Evolutionary conservation across 2,329 filamentous ascomycete genomes (phyloP).

Genomic region (Botrytis fabae): DNA sequence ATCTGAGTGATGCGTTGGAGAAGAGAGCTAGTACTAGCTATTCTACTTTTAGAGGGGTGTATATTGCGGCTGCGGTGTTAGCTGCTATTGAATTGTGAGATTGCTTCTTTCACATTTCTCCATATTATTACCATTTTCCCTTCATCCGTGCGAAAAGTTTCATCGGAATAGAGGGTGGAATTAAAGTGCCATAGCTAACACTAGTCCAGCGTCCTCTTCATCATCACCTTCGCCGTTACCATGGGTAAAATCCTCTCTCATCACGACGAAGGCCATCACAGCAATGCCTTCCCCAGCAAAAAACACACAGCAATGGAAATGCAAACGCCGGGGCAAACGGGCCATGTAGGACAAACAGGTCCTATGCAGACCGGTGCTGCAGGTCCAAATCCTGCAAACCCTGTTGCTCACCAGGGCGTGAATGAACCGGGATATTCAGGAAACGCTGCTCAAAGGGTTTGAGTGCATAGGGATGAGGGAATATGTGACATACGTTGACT

Average conservation of each 20-base stretch:
- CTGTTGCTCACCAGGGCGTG: not conserved
- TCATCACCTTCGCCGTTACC: conserved; percentile 15
- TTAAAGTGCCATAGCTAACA: not conserved
- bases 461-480: not conserved
- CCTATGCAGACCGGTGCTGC: not conserved
- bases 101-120: accelerated
- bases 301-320: conserved; percentile 5
- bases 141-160: not conserved
- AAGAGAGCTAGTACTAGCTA: conserved; percentile 7
- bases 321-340: not conserved
- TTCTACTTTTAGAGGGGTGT: conserved; percentile 5
- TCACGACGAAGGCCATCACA: not conserved
- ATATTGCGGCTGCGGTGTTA: conserved; percentile 12
- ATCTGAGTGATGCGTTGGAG: not conserved
- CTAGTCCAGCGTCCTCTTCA: not conserved
- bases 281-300: not conserved
- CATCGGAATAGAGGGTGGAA: not conserved
- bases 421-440: not conserved
- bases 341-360: not conserved
- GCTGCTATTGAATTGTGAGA: conserved; percentile 23
- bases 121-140: not conserved
- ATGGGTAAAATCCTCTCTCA: conserved; percentile 1
- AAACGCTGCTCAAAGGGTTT: not conserved
- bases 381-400: not conserved
- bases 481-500: not conserved